Conservation (phyloP, 352 stramenopile species). For the Phytopythium oedochilum region DNA sequence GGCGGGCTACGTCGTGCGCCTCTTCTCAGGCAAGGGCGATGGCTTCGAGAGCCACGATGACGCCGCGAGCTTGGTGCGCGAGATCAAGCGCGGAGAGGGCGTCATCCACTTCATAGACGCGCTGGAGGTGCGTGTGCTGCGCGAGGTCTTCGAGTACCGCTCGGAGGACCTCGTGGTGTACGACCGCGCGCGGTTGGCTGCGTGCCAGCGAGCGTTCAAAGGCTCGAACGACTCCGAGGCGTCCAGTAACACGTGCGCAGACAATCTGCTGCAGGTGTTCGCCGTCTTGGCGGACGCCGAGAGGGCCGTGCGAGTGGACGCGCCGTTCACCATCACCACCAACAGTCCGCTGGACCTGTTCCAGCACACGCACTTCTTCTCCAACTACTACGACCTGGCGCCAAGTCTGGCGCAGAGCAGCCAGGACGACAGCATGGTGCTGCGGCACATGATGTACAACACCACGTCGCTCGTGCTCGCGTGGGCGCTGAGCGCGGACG, state of each 20-base stretch:
- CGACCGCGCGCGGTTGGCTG: slow-evolving; percentile 7
- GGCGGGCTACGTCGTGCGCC: slow-evolving; percentile 39
- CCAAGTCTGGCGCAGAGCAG: not conserved
- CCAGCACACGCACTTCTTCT: slow-evolving; percentile 16
- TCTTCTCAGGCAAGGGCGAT: slow-evolving; percentile 34
- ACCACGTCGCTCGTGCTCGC: slow-evolving; percentile 35
- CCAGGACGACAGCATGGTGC: slow-evolving; percentile 16
- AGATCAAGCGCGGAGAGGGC: slow-evolving; percentile 44
- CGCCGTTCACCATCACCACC: slow-evolving; percentile 20
- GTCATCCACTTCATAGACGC: slow-evolving; percentile 29
- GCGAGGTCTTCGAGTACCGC: slow-evolving; percentile 20
- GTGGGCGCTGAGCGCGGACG: slow-evolving; percentile 27
- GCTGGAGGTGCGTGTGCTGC: slow-evolving; percentile 41
- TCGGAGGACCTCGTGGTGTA: slow-evolving; percentile 26
- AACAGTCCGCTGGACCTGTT: slow-evolving; percentile 16
- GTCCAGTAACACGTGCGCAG: not conserved
- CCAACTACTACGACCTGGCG: slow-evolving; percentile 27
- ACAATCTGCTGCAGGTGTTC: not conserved
- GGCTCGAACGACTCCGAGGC: not conserved
- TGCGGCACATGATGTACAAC: slow-evolving; percentile 48
- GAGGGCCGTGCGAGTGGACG: slow-evolving; percentile 13
- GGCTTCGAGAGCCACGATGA: slow-evolving; percentile 22
- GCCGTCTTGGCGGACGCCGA: slow-evolving; percentile 24
- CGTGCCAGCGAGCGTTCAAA: slow-evolving; percentile 2
- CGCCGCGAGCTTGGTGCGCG: slow-evolving; percentile 25